Percentiles rank a stretch among this genome's conserved stretches.
Conservation (phyloP, 2,329 filamentous ascomycete genomes). For the Penicillium italicum region DNA sequence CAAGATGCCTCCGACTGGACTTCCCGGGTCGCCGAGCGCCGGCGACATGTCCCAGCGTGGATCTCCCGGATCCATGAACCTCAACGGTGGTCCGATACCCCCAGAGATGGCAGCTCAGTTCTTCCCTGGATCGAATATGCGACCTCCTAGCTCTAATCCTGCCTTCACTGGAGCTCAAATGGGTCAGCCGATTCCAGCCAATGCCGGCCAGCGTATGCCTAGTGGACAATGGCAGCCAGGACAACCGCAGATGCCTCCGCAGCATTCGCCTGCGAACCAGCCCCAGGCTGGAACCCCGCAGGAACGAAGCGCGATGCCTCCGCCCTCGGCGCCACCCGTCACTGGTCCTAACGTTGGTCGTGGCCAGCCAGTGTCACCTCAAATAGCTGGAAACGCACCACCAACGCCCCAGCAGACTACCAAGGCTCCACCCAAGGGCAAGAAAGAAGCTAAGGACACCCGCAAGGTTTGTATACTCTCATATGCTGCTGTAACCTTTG, state of each 20-base stretch:
- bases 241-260: constrained; percentile 47
- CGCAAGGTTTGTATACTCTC: constrained; percentile 46
- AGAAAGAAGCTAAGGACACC: constrained; percentile 55
- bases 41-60: constrained; percentile 56
- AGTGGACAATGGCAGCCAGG: constrained; percentile 42
- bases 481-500: not conserved
- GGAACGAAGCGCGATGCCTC: constrained; percentile 53
- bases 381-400: constrained; percentile 49
- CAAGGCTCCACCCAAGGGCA: constrained; percentile 56
- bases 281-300: constrained; percentile 54
- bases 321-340: constrained; percentile 45
- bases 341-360: constrained; percentile 40
- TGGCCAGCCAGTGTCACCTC: constrained; percentile 44
- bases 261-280: constrained; percentile 43
- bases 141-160: constrained; percentile 55
- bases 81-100: constrained; percentile 51
- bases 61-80: constrained; percentile 58
- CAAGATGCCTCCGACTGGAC: constrained; percentile 55
- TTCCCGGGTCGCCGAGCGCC: constrained; percentile 57
- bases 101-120: constrained; percentile 44
- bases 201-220: constrained; percentile 39
- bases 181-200: constrained; percentile 44
- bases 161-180: constrained; percentile 43
- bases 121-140: constrained; percentile 54
- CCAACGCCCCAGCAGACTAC: constrained; percentile 60